Evolutionary conservation across 768 basidiomycete genomes (phyloP).

Genomic region (Leucocoprinus sp.): DNA sequence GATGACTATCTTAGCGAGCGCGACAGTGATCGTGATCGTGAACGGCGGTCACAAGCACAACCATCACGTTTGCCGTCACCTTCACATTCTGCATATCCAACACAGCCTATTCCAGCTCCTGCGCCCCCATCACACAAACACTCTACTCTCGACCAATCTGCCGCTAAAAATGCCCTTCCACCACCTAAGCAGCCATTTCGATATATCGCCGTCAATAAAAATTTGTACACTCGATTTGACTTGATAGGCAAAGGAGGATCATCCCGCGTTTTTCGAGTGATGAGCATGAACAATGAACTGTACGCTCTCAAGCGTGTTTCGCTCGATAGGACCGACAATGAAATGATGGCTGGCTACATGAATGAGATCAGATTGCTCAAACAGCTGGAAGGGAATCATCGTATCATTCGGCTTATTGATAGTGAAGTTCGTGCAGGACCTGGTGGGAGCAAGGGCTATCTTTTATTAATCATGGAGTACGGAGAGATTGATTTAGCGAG

Average conservation of each 20-base stretch:
- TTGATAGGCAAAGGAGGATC: slow-evolving; percentile 91
- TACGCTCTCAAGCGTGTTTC: slow-evolving; percentile 91
- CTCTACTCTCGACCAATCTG: slow-evolving; percentile 3
- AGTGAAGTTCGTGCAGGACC: slow-evolving; percentile 75
- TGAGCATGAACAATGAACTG: slow-evolving; percentile 66
- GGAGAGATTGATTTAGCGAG: slow-evolving; percentile 90
- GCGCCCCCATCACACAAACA: slow-evolving; percentile 18
- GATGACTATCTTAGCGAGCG: slow-evolving; percentile 26
- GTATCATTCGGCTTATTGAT: slow-evolving; percentile 88
- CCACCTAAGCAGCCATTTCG: slow-evolving; percentile 29
- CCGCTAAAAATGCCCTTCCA: slow-evolving; percentile 7
- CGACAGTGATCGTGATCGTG: slow-evolving; percentile 5
- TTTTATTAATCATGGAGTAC: slow-evolving; percentile 93
- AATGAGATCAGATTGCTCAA: slow-evolving; percentile 93
- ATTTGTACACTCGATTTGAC: slow-evolving; percentile 75
- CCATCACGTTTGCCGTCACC: slow-evolving; percentile 21
- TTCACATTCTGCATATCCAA: slow-evolving; percentile 20
- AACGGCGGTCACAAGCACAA: slow-evolving; percentile 21
- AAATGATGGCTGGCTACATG: slow-evolving; percentile 88
- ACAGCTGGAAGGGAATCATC: slow-evolving; percentile 86
- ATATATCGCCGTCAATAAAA: slow-evolving; percentile 65
- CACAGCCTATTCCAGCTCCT: slow-evolving; percentile 24
- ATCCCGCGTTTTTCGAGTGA: slow-evolving; percentile 90
- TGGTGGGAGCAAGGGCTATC: slow-evolving; percentile 60
- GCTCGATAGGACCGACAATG: slow-evolving; percentile 80